These are phyloP conservation scores for Erodium chrysanthum DNA, from an alignment of 441 rosid genomes.

Conservation along the genomic window DNA sequence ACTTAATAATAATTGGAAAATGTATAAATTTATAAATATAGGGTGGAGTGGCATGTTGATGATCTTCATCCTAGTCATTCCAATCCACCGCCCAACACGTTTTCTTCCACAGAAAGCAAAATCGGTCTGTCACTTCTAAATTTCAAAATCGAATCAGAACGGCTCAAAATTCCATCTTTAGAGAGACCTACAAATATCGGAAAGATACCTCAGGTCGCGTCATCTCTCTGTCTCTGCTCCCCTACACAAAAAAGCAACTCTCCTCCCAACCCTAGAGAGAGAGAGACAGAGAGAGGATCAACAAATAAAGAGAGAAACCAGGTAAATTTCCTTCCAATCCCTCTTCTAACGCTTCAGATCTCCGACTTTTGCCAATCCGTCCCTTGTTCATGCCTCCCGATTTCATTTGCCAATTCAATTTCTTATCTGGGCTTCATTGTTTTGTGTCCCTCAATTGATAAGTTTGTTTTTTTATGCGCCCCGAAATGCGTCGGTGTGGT, in stretches of 20 bases:
- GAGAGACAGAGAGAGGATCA: slow-evolving; percentile 11
- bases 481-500: too few relatives aligned
- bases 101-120: background rate
- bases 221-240: slow-evolving; percentile 15
- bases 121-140: background rate
- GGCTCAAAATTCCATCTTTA: background rate
- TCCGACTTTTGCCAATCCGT: too few relatives aligned
- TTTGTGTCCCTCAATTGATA: background rate
- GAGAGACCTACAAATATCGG: background rate
- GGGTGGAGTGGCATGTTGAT: too few relatives aligned
- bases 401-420: background rate
- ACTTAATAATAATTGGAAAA: too few relatives aligned
- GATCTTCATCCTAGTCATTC: background rate
- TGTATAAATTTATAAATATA: too few relatives aligned
- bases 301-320: background rate
- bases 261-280: slow-evolving; percentile 13
- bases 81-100: background rate
- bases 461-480: too few relatives aligned
- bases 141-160: background rate
- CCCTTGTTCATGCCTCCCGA: too few relatives aligned
- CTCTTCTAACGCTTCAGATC: too few relatives aligned
- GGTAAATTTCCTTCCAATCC: background rate
- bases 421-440: background rate
- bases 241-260: background rate
- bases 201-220: background rate